These are phyloP conservation scores for Wickerhamomyces xylosicus DNA, from an alignment of 805 yeast species.

Conservation along the genomic window DNA sequence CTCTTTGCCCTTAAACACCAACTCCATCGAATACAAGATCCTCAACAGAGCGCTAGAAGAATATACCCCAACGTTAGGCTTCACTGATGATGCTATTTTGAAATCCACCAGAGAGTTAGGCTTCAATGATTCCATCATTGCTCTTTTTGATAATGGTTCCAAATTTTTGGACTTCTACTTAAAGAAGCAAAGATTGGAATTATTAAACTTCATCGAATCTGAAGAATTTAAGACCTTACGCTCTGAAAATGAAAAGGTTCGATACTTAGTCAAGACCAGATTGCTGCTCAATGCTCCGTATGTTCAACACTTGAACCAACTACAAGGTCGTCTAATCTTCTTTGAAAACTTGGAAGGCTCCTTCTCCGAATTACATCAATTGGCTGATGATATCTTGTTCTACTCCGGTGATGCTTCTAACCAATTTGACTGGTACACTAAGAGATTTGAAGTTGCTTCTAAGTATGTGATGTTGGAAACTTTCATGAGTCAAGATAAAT, in stretches of 20 bases:
- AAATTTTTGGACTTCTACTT: conserved; percentile 50
- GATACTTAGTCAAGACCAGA: conserved; percentile 35
- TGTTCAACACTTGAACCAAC: conserved; percentile 22
- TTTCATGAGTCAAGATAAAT: conserved; percentile 68
- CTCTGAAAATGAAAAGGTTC: conserved; percentile 32
- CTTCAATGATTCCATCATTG: conserved; percentile 39
- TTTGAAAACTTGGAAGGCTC: conserved; percentile 55
- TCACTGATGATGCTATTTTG: conserved; percentile 35
- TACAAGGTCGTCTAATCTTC: conserved; percentile 47
- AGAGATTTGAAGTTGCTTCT: conserved; percentile 59
- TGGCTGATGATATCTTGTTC: conserved; percentile 77
- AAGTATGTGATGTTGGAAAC: conserved; percentile 69
- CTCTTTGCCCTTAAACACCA: conserved; percentile 12
- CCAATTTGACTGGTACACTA: conserved; percentile 91
- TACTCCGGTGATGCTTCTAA: conserved; percentile 70
- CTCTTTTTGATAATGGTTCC: conserved; percentile 32
- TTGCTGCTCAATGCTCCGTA: conserved; percentile 32
- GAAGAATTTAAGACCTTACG: conserved; percentile 20
- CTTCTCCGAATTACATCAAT: conserved; percentile 56
- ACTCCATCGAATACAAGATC: conserved; percentile 31
- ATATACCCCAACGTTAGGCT: conserved; percentile 42
- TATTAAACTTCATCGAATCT: conserved; percentile 25
- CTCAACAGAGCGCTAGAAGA: conserved; percentile 24
- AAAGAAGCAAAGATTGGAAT: conserved; percentile 33
- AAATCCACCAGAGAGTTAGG: conserved; percentile 37